These are phyloP conservation scores for Pseudopithomyces chartarum DNA, from an alignment of 2,329 filamentous ascomycete genomes.

Conservation along the genomic window DNA sequence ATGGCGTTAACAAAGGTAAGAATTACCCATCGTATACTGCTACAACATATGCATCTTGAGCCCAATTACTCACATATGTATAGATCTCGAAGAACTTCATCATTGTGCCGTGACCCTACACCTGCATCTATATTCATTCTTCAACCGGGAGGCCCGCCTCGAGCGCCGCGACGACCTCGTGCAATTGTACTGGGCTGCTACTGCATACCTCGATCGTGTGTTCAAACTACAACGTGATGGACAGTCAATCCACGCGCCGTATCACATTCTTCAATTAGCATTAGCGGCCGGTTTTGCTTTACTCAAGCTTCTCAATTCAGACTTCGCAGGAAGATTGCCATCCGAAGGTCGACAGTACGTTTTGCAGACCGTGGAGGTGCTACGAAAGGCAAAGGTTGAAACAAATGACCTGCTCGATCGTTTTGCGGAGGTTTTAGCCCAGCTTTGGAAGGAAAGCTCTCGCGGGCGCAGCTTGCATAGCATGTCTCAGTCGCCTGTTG, in stretches of 20 bases:
- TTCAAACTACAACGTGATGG: slow-evolving; percentile 60
- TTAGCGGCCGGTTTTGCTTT: slow-evolving; percentile 80
- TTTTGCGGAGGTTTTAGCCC: slow-evolving; percentile 82
- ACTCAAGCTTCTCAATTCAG: slow-evolving; percentile 76
- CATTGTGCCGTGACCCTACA: slow-evolving; percentile 75
- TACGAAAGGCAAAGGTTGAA: slow-evolving; percentile 74
- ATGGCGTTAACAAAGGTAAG: slow-evolving; percentile 42
- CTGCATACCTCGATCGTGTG: slow-evolving; percentile 66
- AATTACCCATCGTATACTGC: background rate
- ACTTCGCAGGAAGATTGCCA: slow-evolving; percentile 67
- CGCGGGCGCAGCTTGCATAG: slow-evolving; percentile 44
- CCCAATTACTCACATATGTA: slow-evolving; percentile 49
- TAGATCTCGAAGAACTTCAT: slow-evolving; percentile 62
- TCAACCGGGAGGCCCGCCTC: slow-evolving; percentile 73
- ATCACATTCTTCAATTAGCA: slow-evolving; percentile 84
- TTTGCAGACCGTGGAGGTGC: slow-evolving; percentile 70
- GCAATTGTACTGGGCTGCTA: slow-evolving; percentile 74
- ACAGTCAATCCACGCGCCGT: slow-evolving; percentile 69
- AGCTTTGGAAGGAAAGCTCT: slow-evolving; percentile 74
- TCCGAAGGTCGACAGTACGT: slow-evolving; percentile 73
- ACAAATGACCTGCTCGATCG: slow-evolving; percentile 81
- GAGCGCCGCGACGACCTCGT: slow-evolving; percentile 67
- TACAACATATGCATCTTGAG: background rate
- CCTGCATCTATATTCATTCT: slow-evolving; percentile 78
- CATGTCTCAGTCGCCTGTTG: slow-evolving; percentile 43